phyloP scores from a whole-genome alignment of 345 rosid genomes.

The Tarenaya hassleriana region DNA sequence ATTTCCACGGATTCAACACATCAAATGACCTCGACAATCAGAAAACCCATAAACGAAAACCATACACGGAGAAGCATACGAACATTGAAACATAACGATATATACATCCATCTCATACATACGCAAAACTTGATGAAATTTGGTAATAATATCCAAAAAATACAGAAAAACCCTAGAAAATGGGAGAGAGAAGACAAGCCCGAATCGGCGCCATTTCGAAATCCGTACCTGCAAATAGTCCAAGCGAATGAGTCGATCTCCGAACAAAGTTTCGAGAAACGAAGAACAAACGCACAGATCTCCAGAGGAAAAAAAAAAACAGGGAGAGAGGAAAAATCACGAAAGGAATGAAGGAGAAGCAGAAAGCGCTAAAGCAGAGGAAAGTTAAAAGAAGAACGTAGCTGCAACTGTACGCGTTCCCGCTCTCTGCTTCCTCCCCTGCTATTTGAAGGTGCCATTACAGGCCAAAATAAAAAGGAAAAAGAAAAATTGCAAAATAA shows the following conservation, averaged over 20 bases:
- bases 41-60: background rate
- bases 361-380: slow-evolving; percentile 19
- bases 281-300: slow-evolving; percentile 31
- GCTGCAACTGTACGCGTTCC: slow-evolving; percentile 35
- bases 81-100: too few relatives aligned
- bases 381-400: slow-evolving; percentile 18
- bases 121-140: too few relatives aligned
- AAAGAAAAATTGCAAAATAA: background rate
- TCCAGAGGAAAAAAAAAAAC: slow-evolving; percentile 22
- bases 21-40: background rate
- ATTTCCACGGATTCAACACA: too few relatives aligned
- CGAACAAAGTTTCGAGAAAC: slow-evolving; percentile 12
- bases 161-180: slow-evolving; percentile 14
- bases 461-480: background rate
- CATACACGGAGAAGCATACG: background rate
- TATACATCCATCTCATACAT: too few relatives aligned
- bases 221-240: slow-evolving; percentile 35
- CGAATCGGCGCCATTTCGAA: slow-evolving; percentile 22
- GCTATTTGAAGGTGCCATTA: slow-evolving; percentile 35
- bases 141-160: too few relatives aligned
- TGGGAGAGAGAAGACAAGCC: background rate
- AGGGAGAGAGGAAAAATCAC: slow-evolving; percentile 6
- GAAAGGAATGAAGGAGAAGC: background rate
- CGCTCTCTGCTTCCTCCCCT: slow-evolving; percentile 33
- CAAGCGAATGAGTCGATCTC: slow-evolving; percentile 14